phyloP scores from a whole-genome alignment of 2,329 filamentous ascomycete genomes.

The Tolypocladium sp. region DNA sequence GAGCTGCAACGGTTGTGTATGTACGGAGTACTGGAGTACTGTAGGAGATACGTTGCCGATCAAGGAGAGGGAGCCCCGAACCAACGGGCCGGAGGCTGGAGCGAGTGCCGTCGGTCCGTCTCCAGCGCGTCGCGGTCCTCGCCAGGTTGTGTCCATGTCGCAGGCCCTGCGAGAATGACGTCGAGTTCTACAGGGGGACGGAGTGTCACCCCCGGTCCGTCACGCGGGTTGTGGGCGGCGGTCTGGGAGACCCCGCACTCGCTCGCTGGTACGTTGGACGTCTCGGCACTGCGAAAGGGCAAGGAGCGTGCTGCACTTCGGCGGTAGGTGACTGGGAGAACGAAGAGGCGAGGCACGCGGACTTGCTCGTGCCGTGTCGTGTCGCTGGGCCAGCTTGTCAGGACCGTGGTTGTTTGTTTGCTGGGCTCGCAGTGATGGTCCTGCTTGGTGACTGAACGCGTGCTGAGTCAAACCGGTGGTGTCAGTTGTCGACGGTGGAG shows the following conservation, averaged over 20 bases:
- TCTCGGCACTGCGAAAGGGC: background rate
- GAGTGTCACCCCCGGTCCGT: background rate
- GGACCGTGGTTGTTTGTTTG: background rate
- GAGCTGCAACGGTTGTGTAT: background rate
- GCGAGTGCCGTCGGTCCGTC: background rate
- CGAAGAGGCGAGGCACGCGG: too few species aligned
- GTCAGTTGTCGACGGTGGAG: background rate
- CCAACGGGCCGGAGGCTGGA: background rate
- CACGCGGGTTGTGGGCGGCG: conserved; percentile 1
- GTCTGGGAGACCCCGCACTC: conserved; percentile 11
- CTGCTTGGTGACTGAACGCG: background rate
- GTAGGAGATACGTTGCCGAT: too few species aligned
- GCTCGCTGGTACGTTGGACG: background rate
- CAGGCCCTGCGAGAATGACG: conserved; percentile 10
- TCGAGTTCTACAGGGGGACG: conserved; percentile 9
- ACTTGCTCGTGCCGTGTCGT: too few species aligned
- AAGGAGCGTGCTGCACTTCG: background rate
- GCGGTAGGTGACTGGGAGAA: background rate
- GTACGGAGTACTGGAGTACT: too few species aligned
- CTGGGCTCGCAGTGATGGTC: background rate
- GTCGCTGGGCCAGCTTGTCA: background rate
- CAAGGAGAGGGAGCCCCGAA: too few species aligned
- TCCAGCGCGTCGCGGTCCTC: background rate
- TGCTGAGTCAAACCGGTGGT: background rate
- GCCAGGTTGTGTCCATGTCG: background rate